Evolutionary conservation across 805 yeast genomes (phyloP), one percentile per base, ranked within the genome.

Genomic region (Peterozyma toletana): DNA sequence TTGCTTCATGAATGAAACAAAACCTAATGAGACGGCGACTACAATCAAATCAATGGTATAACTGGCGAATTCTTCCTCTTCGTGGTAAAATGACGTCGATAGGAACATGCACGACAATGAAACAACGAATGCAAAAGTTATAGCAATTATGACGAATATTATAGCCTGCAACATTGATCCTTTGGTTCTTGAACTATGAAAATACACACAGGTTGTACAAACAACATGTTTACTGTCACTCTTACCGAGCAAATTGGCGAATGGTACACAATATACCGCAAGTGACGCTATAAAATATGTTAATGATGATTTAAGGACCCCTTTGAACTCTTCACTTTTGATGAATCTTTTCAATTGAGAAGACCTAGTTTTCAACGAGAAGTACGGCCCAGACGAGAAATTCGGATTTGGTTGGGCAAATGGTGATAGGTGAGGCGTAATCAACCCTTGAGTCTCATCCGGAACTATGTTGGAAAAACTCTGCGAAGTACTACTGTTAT

Each of bases 101-200:
- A 77, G 54, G 1, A 66, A 55, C 60, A 85, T 72, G 39, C 86
- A 72, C 1, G 66, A 50, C 13, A 77, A 57, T 3, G 85, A 72
- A 9, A 80, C 71, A 0, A 68, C 43, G 43, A 77, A 72, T 37
- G 79, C 75, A 62, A 68, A 86, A 3, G 66, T 42, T 13, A 85
- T 60, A 1, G 88, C 67, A 2, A 75, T 45, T 0, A 70, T 51
- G 3, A 82, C 90, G 61, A 77, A 87, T 37, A 76, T 56, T 14
- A 83, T 58, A 11, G 89, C 80, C 55, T 86, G 88, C 47, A 79
- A 73, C 91, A 86, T 86, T 15, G 86, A 77, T 0, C 96, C 96
- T 45, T 77, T 75, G 0, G 93, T 73, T 40, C 95, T 61, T 1
- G 90, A 75, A 0, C 95, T 88, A 55, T 86, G 93, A 66, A 87